Conservation (phyloP, 352 stramenopile species). For the Phytophthora quininea region DNA sequence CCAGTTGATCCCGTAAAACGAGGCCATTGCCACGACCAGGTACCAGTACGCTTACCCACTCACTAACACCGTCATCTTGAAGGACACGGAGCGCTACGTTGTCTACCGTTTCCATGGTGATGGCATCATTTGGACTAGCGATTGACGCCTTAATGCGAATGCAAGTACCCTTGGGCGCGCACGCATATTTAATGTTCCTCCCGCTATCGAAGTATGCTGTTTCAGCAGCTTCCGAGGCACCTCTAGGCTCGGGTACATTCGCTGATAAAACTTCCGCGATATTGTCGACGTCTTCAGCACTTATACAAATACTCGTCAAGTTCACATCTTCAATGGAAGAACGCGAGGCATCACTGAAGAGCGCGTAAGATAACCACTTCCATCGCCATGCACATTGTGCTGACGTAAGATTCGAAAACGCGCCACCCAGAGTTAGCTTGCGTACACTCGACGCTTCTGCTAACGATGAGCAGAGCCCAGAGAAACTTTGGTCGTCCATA, state of each 20-base stretch:
- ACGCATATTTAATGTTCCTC: slow-evolving; percentile 14
- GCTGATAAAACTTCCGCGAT: slow-evolving; percentile 25
- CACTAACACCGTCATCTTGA: slow-evolving; percentile 23
- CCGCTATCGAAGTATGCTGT: slow-evolving; percentile 8
- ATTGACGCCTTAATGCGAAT: slow-evolving; percentile 28
- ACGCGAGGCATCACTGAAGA: slow-evolving; percentile 28
- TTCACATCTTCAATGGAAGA: slow-evolving; percentile 38
- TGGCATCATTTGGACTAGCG: slow-evolving; percentile 9
- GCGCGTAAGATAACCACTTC: slow-evolving; percentile 33
- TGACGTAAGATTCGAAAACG: slow-evolving; percentile 24
- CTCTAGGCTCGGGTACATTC: slow-evolving; percentile 25
- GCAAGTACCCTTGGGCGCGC: slow-evolving; percentile 16
- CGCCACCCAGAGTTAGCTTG: slow-evolving; percentile 28
- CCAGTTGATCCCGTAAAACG: slow-evolving; percentile 11
- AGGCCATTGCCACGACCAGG: slow-evolving; percentile 37
- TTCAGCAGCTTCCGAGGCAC: slow-evolving; percentile 10
- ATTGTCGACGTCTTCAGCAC: slow-evolving; percentile 18
- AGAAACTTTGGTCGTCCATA: slow-evolving; percentile 30
- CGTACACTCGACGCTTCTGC: slow-evolving; percentile 16
- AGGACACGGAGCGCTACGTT: slow-evolving; percentile 27
- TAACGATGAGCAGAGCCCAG: slow-evolving; percentile 28
- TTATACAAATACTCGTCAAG: slow-evolving; percentile 28
- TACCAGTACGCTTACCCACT: slow-evolving; percentile 39
- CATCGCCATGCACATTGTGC: slow-evolving; percentile 29
- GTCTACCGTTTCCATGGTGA: slow-evolving; percentile 25